These are phyloP conservation scores for Fusarium papillatum DNA, from an alignment of 2,329 filamentous ascomycete species.

Conservation along the genomic window DNA sequence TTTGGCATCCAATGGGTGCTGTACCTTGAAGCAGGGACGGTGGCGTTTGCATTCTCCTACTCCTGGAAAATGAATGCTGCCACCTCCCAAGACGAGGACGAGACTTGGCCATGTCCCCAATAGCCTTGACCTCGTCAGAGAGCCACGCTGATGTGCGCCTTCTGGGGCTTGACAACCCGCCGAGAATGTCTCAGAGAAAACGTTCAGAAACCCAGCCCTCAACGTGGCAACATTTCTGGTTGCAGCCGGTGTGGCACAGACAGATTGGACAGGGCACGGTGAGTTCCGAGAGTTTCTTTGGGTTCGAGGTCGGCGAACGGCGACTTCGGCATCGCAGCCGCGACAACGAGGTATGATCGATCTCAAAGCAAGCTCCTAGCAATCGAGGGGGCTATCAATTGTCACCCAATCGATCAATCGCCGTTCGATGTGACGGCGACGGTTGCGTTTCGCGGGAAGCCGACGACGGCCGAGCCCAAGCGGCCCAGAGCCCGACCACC, in stretches of 20 bases:
- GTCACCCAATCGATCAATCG: background rate
- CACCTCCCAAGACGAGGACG: slow-evolving; percentile 7
- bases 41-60: slow-evolving; percentile 41
- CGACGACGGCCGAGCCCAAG: slow-evolving; percentile 34
- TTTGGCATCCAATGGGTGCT: slow-evolving; percentile 2
- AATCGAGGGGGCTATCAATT: slow-evolving; percentile 3
- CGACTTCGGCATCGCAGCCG: slow-evolving; percentile 6
- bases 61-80: slow-evolving; percentile 22
- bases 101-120: slow-evolving; percentile 24
- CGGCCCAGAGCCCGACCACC: slow-evolving; percentile 8
- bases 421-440: background rate
- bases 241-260: slow-evolving; percentile 27
- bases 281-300: slow-evolving; percentile 12
- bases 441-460: slow-evolving; percentile 25
- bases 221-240: slow-evolving; percentile 28
- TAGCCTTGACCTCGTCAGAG: slow-evolving; percentile 19
- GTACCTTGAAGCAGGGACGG: slow-evolving; percentile 33
- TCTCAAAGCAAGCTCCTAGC: slow-evolving; percentile 2
- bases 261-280: slow-evolving; percentile 20
- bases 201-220: slow-evolving; percentile 16
- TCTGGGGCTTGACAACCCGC: slow-evolving; percentile 15
- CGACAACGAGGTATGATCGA: slow-evolving; percentile 9
- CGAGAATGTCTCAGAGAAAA: slow-evolving; percentile 8
- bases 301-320: slow-evolving; percentile 4
- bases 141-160: slow-evolving; percentile 26